A percentile compares a stretch with the other conserved stretches of the same genome.
Evolutionary conservation across 352 stramenopile species (phyloP).

Genomic region (Globisporangium barbulae): DNA sequence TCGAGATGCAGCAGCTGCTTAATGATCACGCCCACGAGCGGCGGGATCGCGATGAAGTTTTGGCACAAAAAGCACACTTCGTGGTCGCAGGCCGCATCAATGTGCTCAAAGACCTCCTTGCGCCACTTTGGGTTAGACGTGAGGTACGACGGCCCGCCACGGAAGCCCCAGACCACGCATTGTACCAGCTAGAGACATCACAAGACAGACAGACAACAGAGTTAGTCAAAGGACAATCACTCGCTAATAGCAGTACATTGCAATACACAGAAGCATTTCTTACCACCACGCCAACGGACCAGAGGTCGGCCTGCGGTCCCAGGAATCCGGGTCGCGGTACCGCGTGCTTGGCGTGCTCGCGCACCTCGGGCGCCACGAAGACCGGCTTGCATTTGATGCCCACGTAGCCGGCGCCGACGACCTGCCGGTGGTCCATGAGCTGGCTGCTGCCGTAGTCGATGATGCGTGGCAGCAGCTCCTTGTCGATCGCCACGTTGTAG

Average conservation of each 20-base stretch:
- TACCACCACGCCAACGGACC: slow-evolving; percentile 79
- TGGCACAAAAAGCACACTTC: slow-evolving; percentile 63
- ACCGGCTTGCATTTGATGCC: slow-evolving; percentile 84
- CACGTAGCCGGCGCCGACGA: slow-evolving; percentile 55
- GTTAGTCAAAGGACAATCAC: neutral
- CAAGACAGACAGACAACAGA: neutral
- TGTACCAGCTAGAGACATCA: slow-evolving; percentile 53
- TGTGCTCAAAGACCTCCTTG: slow-evolving; percentile 71
- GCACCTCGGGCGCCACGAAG: slow-evolving; percentile 76
- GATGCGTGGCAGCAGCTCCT: slow-evolving; percentile 45
- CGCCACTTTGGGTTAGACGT: slow-evolving; percentile 59
- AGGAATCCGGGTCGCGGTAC: slow-evolving; percentile 67
- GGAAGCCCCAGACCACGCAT: slow-evolving; percentile 79
- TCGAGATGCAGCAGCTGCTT: slow-evolving; percentile 76
- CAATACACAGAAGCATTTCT: slow-evolving; percentile 17
- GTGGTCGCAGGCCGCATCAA: slow-evolving; percentile 55
- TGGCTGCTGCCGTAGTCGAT: slow-evolving; percentile 81
- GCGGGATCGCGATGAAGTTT: slow-evolving; percentile 81
- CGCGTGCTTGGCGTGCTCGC: slow-evolving; percentile 49
- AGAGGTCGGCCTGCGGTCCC: slow-evolving; percentile 72
- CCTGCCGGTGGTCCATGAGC: slow-evolving; percentile 63
- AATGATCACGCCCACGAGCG: slow-evolving; percentile 69
- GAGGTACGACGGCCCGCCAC: slow-evolving; percentile 63
- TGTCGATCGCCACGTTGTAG: slow-evolving; percentile 83
- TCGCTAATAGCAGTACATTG: no score